Conservation (phyloP, 768 basidiomycete genomes). For the Boletales sp. region DNA sequence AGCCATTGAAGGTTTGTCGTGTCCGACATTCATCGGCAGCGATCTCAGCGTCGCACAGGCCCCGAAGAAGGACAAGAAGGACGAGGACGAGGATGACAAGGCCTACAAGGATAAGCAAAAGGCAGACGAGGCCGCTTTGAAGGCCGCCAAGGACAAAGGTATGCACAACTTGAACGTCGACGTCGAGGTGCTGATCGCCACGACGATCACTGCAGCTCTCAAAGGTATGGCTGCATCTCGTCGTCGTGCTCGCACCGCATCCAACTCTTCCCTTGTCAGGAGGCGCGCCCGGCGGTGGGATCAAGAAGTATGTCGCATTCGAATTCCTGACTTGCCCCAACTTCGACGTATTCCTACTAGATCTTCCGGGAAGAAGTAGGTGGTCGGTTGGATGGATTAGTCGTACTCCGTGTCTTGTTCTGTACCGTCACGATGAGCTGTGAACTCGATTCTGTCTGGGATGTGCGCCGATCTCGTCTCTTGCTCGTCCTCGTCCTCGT, state of each 20-base stretch:
- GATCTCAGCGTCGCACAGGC: slow-evolving; percentile 44
- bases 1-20: slow-evolving; percentile 73
- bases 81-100: slow-evolving; percentile 63
- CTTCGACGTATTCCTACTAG: slow-evolving; percentile 39
- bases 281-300: slow-evolving; percentile 67
- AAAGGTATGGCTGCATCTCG: slow-evolving; percentile 24
- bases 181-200: background rate
- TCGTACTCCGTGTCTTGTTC: background rate
- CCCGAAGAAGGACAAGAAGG: slow-evolving; percentile 78
- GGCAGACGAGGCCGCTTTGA: slow-evolving; percentile 67
- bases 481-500: background rate
- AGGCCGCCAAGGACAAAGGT: slow-evolving; percentile 75
- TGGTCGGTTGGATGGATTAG: background rate
- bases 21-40: background rate
- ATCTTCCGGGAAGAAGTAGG: slow-evolving; percentile 72
- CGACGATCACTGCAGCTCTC: slow-evolving; percentile 13
- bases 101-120: slow-evolving; percentile 79
- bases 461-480: slow-evolving; percentile 17
- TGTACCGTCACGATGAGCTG: slow-evolving; percentile 12
- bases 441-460: slow-evolving; percentile 26
- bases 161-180: slow-evolving; percentile 16
- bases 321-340: slow-evolving; percentile 6
- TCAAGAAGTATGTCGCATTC: slow-evolving; percentile 73
- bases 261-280: slow-evolving; percentile 35
- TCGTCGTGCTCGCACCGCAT: slow-evolving; percentile 2